Percentiles rank a stretch among this genome's conserved stretches.
Conservation (phyloP, 306 rosid species). For the Corylus heterophylla region DNA sequence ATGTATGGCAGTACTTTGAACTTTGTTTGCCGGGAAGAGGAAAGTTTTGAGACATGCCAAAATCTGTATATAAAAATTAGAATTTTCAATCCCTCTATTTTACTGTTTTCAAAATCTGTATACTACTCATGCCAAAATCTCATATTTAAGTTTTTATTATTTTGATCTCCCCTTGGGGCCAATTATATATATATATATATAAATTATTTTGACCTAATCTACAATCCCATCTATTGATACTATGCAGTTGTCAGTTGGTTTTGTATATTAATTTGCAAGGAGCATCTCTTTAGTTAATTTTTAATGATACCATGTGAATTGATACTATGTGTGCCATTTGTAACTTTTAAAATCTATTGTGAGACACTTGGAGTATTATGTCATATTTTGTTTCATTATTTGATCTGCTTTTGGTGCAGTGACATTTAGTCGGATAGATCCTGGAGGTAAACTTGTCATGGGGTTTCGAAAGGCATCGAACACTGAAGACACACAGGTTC, state of each 20-base stretch:
- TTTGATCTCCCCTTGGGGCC: too few species aligned
- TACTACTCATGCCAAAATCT: not conserved
- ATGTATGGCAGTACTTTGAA: not conserved
- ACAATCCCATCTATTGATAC: not conserved
- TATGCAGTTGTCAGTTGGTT: not conserved
- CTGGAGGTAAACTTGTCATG: constrained; percentile 87
- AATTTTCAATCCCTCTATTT: not conserved
- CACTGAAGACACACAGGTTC: constrained; percentile 67
- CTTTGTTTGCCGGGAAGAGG: not conserved
- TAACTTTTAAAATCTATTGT: constrained; percentile 6
- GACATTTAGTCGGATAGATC: constrained; percentile 94
- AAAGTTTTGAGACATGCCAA: not conserved
- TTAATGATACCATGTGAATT: not conserved
- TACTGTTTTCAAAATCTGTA: too few species aligned
- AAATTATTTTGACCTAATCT: too few species aligned
- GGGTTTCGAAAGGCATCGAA: constrained; percentile 85
- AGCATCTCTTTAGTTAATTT: not conserved
- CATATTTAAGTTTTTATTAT: not conserved
- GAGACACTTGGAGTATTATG: not conserved
- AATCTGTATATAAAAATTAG: not conserved
- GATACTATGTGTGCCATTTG: not conserved
- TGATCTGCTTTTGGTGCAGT: constrained; percentile 51
- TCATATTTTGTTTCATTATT: constrained; percentile 20
- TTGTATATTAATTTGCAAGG: not conserved
- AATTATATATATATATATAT: too few species aligned